These are phyloP conservation scores for Nidula niveotomentosa DNA, from an alignment of 1,284 basidiomycete genomes.

Conservation along the genomic window DNA sequence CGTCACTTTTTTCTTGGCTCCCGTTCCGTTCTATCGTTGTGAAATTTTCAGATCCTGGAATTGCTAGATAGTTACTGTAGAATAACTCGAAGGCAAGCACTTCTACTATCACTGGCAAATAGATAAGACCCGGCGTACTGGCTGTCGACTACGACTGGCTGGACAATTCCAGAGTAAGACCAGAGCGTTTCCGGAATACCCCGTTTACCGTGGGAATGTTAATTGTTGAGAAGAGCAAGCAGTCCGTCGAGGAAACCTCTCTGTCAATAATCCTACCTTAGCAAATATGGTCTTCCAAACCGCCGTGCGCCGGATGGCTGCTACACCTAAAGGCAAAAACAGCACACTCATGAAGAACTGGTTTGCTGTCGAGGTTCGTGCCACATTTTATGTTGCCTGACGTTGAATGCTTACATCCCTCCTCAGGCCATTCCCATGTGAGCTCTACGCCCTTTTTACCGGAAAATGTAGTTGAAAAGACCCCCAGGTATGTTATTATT, in stretches of 20 bases:
- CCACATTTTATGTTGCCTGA: background rate
- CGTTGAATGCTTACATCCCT: background rate
- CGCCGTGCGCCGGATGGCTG: conserved; percentile 11
- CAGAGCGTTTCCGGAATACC: conserved; percentile 18
- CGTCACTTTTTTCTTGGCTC: too few species aligned
- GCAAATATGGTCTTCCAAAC: background rate
- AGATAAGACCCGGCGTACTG: too few species aligned
- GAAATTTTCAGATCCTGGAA: too few species aligned
- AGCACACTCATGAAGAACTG: conserved; percentile 65
- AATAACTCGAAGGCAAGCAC: too few species aligned
- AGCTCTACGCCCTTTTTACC: conserved; percentile 23
- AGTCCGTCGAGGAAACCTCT: too few species aligned
- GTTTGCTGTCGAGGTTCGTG: conserved; percentile 77
- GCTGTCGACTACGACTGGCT: too few species aligned
- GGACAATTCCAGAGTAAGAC: background rate
- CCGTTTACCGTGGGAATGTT: conserved; percentile 25
- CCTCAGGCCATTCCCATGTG: conserved; percentile 77
- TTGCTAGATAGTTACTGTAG: too few species aligned
- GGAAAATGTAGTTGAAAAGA: conserved; percentile 5
- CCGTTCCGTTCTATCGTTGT: too few species aligned
- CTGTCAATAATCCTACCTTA: background rate
- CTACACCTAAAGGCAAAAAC: conserved; percentile 4
- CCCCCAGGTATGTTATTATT: conserved; percentile 66
- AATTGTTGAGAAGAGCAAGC: too few species aligned
- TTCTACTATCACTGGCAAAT: too few species aligned